Base-by-base conservation (phyloP, 2,329 filamentous ascomycete genomes). In the Ophiostoma pallidulum region DNA sequence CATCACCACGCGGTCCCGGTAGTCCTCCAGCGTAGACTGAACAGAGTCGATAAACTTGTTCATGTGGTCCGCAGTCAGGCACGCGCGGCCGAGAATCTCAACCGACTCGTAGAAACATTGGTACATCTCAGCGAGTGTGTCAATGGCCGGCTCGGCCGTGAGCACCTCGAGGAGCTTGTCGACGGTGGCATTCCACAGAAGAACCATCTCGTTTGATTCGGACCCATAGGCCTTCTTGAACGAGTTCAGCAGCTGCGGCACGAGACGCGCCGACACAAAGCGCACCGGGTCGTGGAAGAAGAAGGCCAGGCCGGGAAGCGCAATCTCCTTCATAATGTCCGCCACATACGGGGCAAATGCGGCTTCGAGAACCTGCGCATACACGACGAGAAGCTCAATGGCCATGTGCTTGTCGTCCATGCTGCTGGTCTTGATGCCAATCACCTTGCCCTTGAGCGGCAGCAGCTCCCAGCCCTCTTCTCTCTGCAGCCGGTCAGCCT, bases 331-430 rank as follows among this genome's bases (percentile, higher is more conserved):
- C 85, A 97, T 92, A 50, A 95, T 94, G 51, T 94, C 84, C 38
- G 82, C 74, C 45, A 95, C 91, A 56, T 94, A 97, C 1, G 86
- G 87, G 46, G 92, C 89, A 62, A 98, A 98, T 26, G 86, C 80
- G 19, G 77, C 88, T 63, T 96, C 88, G n/a, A 98, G 76, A 22
- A 95, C 90, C 63, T 96, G 89, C 2, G 92, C 91, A 61, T 98
- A 98, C 53, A 98, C 91, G 40, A 94, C 90, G 51, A 98, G 84
- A 45, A 98, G 80, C 67, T 98, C 92, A 55, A 98, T 97, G n/a
- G 92, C 92, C 78, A 95, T 96, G 66, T 97, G 90, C 73, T 98
- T 98, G 68, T 98, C 92, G 59, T 98, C 92, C 65, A 98, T 82
- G 9, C 86, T 87, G 64, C 88, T 95, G 8, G 92, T 98, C 70